Evolutionary conservation across 2,329 filamentous ascomycete genomes (phyloP).

Genomic region (Hypoxylon sp.): DNA sequence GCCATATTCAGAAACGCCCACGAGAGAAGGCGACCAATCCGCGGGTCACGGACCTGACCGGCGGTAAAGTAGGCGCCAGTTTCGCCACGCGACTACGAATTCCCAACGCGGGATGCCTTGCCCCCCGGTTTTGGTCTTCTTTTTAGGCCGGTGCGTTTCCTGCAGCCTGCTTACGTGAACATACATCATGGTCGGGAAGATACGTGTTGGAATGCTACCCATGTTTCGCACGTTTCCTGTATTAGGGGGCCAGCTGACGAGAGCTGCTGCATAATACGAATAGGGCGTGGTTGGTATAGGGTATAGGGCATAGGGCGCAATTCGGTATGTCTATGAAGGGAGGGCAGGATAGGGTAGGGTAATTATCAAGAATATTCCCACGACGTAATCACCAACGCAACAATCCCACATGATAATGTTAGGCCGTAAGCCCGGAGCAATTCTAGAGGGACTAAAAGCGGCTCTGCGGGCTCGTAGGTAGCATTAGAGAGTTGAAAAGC

Average conservation of each 20-base stretch:
- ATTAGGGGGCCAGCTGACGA: constrained; percentile 36
- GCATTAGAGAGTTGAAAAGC: constrained; percentile 18
- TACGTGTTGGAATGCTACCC: constrained; percentile 14
- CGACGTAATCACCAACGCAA: constrained; percentile 27
- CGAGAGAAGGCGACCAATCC: constrained; percentile 34
- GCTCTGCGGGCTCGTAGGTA: constrained; percentile 20
- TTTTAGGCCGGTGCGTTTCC: constrained; percentile 2
- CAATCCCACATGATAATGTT: constrained; percentile 15
- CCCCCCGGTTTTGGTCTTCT: neutral
- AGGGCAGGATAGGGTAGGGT: constrained; percentile 7
- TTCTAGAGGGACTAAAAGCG: constrained; percentile 24
- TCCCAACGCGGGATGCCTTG: neutral
- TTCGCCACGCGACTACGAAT: constrained; percentile 30
- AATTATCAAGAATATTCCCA: constrained; percentile 4
- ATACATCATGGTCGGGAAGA: constrained; percentile 8
- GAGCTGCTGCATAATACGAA: constrained; percentile 28
- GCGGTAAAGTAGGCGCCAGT: constrained; percentile 28
- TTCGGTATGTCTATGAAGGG: constrained; percentile 14
- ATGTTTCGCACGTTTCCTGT: neutral
- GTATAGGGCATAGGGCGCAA: constrained; percentile 8
- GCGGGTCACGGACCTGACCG: constrained; percentile 34
- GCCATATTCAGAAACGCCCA: neutral
- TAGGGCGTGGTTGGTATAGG: neutral
- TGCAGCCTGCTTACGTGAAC: constrained; percentile 24
- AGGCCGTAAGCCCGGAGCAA: constrained; percentile 41